Base-by-base conservation (phyloP, 2,329 filamentous ascomycete genomes). In the Fonsecaea nubica region DNA sequence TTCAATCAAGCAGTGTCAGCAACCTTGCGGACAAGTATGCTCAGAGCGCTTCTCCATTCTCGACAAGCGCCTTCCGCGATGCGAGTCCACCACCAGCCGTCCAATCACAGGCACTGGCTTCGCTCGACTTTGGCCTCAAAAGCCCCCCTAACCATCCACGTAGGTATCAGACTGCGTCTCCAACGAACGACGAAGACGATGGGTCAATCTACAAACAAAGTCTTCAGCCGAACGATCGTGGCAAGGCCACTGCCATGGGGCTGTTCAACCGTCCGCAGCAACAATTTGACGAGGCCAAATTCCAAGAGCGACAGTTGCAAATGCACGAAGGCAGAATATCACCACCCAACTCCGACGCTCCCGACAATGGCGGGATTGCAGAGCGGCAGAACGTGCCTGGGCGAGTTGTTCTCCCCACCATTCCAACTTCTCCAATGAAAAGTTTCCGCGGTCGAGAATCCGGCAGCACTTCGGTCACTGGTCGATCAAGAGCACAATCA, bases 211-310 rank as follows among this genome's bases (percentile, higher is more conserved):
- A 96, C 13, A 78, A 80, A 13, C 82, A 84, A 50, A 85, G 89
- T 8, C 85, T 95, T 12, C 87, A 92, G 66, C 89, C 91, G 0
- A 88, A 89, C 69, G 93, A 97, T 72, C 83, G 87, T 55, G 92
- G 91, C 59, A 96, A 95, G 75, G 91, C 92, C 4, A 96, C 92
- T 0, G 90, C 92, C 0, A 82, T 89, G 78, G 87, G 88, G 35
- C 81, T 87, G 0, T 90, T 90, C 77, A 90, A 90, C 70, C 92
- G 92, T 75, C 91, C 93, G 1, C 80, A 82, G 1, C 86, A 90
- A 58, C 86, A 88, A 7, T 97, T 95, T 72, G 92, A 96, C 73
- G 93, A 97, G 74, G 87, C 90, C 21, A 91, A 92, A 74, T 97
- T 92, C 74, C 86, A 91, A 4, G 90, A 96, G 75, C 87, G 92